Base-by-base conservation (phyloP, 192 early-diverging fungal species). In the Pilaira anomala region DNA sequence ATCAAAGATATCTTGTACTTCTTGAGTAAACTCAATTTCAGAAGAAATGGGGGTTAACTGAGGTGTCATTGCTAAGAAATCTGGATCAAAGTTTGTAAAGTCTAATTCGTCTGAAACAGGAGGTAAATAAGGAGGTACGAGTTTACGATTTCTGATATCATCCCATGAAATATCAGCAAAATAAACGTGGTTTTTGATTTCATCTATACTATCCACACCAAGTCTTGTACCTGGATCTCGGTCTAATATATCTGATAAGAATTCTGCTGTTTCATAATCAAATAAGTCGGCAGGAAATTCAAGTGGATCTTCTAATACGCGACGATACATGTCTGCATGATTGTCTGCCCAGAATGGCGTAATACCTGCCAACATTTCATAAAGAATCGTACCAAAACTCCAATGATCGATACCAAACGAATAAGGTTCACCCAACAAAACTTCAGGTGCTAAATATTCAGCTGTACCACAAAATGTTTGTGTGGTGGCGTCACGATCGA, bases 371-470 rank as follows among this genome's bases (percentile, higher is more conserved):
- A 96, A 67, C 93, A 98, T 95, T 63, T 94, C 91, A 60, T 85
- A 98, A 9, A 96, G 64, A 63, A 98, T 78, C 9, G 93, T 82
- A 14, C 94, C 95, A 58, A 95, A 78, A 55, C 84, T 85, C 96
- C 96, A 98, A 74, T 88, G 89, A 76, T 98, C 95, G 2, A 94
- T 89, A 28, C 83, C 85, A 46, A 80, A 81, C 29, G 83, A 86
- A 59, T 91, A 90, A 11, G 78, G 66, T 7, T 63, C 77, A 0
- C 77, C 80, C 56, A 77, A 67, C 6, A 88, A 65, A 14, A 85
- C 74, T 65, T 91, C 89, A 3, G 94, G 94, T 8, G 95, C 95
- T 18, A 89, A 71, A 62, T 87, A 93, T 48, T 91, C 88, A 14
- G 84, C 76, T 1, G 91, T 90, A 3, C 91, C 91, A 64, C 91